Evolutionary conservation across 2,329 filamentous ascomycete species (phyloP), one percentile per base, ranked within the genome.

Genomic region (Epichloe baconii): DNA sequence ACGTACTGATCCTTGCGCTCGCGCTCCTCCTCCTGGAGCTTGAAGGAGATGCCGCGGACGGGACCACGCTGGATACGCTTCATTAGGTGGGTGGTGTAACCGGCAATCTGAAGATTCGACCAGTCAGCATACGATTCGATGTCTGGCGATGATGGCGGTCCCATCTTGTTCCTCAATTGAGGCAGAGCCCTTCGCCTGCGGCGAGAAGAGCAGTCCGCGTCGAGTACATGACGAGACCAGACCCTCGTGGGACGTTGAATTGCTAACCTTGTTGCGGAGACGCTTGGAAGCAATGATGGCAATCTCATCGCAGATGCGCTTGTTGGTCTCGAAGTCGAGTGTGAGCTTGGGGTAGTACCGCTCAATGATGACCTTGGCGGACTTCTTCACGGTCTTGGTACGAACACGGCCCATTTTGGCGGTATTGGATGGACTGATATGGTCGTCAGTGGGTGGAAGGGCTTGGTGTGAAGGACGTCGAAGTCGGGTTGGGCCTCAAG

Each of bases 1-100:
- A 98, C 93, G 80, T 96, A 98, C 81, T 98, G 93, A 80, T 98
- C 93, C 87, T 98, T 98, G 73, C 93, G 86, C 80, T 98, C 93
- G 82, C 93, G 88, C 85, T 98, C 93, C 81, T 98, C 93, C 80
- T 98, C 93, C 79, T 98, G 93, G 56, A 98, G 88, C 84, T 98
- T 98, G 90, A 98, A 98, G 75, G 94, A 98, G 78, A 98, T 98
- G 80, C 93, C 93, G 67, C 93, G 94, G 75, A 98, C 93, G 61
- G 93, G 93, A 61, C 93, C 93, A 73, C 93, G 89, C 82, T 97
- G 93, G 67, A 98, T 98, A 76, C 93, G 93, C 85, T 97, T 97
- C 94, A 98, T 98, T 76, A 94, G 73, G 72, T 95, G 89, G 62
- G 93, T 97, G 67, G 91, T 95, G 84, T 95, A 97, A 67, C 93